Evolutionary conservation across 441 rosid species (phyloP).

Genomic region (Adansonia madagascariensis): DNA sequence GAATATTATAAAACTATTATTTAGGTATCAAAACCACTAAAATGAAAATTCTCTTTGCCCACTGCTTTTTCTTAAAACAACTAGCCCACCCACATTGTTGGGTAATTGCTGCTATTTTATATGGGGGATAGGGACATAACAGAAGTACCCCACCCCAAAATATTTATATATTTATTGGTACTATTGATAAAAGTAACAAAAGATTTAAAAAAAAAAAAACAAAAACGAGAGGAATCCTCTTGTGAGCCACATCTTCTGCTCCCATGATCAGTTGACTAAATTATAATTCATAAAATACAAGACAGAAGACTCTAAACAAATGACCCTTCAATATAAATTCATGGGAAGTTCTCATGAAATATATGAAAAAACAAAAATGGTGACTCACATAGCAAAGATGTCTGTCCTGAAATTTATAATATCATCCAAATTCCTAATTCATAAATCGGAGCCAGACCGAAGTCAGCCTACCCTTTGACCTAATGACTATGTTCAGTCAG

Average conservation of each 20-base stretch:
- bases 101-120: conserved; percentile 39
- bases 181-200: neutral
- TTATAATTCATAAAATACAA: conserved; percentile 14
- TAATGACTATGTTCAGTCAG: neutral
- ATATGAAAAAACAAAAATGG: conserved; percentile 9
- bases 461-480: conserved; percentile 28
- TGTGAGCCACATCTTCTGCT: conserved; percentile 26
- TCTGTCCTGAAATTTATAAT: conserved; percentile 3
- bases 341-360: conserved; percentile 12
- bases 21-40: conserved; percentile 41
- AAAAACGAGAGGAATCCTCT: conserved; percentile 28
- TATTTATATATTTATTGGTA: neutral
- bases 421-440: neutral
- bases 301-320: neutral
- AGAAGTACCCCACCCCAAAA: conserved; percentile 25
- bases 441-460: neutral
- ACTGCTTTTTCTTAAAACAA: conserved; percentile 59
- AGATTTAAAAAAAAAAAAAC: neutral
- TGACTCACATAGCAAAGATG: conserved; percentile 24
- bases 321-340: neutral
- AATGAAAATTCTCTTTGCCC: conserved; percentile 53
- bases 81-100: conserved; percentile 49
- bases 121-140: conserved; percentile 35
- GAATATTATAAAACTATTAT: conserved; percentile 4
- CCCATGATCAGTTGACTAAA: conserved; percentile 36